Evolutionary conservation across 2,329 filamentous ascomycete genomes (phyloP), one percentile per base, ranked within the genome.

Genomic region (Ophiostoma triangulosporum): DNA sequence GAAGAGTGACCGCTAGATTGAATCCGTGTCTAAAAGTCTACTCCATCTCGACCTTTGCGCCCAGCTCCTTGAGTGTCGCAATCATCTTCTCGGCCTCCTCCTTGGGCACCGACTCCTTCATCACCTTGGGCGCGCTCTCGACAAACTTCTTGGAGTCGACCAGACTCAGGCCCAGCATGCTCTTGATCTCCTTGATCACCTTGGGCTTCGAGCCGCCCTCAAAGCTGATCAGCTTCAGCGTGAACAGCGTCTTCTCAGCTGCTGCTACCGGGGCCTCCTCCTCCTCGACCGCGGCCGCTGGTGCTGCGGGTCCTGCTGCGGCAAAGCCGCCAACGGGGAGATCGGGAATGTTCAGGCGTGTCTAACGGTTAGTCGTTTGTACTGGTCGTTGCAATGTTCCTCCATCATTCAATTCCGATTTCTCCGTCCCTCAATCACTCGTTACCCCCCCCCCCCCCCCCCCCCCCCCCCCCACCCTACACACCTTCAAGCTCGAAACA

Each of bases 131-230:
- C 62, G 87, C 90, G 66, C 87, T 88, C 78, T 99, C 93, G 61
- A 98, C 93, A 65, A 99, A 99, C 77, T 99, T 99, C 85, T 99
- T 99, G 74, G 88, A 95, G 72, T 99, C 93, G 62, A 99, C 94
- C 74, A 99, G 78, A 68, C 87, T 94, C 66, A 98, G 73, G 43
- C 93, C 93, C 57, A 99, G 76, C 81, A 98, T 78, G 65, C 81
- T 83, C 83, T 99, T 99, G 75, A 99, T 80, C 76, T 99, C 93
- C 81, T 99, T 99, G 79, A 98, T 99, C 64, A 98, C 77, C 85
- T 99, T 99, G 64, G 94, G 89, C 78, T 99, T 99, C 60, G 91
- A 75, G 50, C 73, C 77, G 27, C 89, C 77, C 52, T 98, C 94
- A 68, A 97, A 94, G 33, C 84, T 85, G 70, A 87, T 78, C 59